phyloP scores from a whole-genome alignment of 2,329 filamentous ascomycete species.

The Pestalotiopsis sp. region DNA sequence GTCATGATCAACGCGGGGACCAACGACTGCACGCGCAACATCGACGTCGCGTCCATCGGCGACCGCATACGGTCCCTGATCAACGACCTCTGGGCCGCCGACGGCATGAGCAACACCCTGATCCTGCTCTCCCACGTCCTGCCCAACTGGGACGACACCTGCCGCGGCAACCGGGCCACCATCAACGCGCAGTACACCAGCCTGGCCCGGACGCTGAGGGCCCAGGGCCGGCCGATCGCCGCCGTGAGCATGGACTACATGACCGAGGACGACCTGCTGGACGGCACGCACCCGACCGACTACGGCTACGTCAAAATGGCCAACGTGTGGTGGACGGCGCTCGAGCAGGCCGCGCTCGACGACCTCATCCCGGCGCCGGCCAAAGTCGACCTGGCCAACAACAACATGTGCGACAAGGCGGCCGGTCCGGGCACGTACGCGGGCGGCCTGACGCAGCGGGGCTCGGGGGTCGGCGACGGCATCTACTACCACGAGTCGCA shows the following conservation, averaged over 20 bases:
- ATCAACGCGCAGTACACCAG: conserved; percentile 28
- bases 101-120: conserved; percentile 24
- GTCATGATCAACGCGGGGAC: conserved; percentile 34
- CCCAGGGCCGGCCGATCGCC: neutral
- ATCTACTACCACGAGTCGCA: conserved; percentile 28
- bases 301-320: conserved; percentile 25
- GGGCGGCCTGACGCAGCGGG: conserved; percentile 28
- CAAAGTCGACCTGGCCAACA: conserved; percentile 12
- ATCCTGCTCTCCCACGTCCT: conserved; percentile 37
- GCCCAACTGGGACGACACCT: conserved; percentile 17
- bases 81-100: conserved; percentile 23
- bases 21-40: conserved; percentile 27
- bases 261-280: conserved; percentile 16
- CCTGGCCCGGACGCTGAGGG: conserved; percentile 17
- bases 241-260: conserved; percentile 13
- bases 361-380: conserved; percentile 13
- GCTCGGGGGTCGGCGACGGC: conserved; percentile 31
- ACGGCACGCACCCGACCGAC: conserved; percentile 24
- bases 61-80: conserved; percentile 28
- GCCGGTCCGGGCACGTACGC: conserved; percentile 22
- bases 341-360: conserved; percentile 10
- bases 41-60: conserved; percentile 23
- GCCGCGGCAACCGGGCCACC: conserved; percentile 9
- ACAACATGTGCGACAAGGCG: conserved; percentile 22
- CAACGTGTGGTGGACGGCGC: conserved; percentile 15